Evolutionary conservation across 768 basidiomycete species (phyloP), one percentile per base, ranked within the genome.

Genomic region (Crepidotus variabilis): DNA sequence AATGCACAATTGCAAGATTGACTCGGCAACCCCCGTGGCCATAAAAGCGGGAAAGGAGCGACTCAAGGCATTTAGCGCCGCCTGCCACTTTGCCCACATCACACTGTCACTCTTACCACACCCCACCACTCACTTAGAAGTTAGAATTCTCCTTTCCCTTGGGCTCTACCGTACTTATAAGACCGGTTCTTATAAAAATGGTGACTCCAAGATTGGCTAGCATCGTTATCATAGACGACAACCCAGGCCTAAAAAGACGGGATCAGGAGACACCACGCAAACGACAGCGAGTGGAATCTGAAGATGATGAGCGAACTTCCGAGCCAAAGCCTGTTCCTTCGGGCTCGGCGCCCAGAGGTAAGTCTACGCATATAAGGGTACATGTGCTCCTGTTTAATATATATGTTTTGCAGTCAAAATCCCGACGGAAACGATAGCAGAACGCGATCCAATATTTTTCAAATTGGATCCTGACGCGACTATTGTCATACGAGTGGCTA

Each of bases 401-500:
- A 43, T 20, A 20, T 43, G 5, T 14, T 11, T 4, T 43, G 39
- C 11, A 43, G 39, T 11, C 39, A 20, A 3, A 54, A 81, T 73
- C 60, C 67, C 69, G 50, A 68, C 68, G 0, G 69, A 28, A 28
- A 23, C 21, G 20, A 8, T 8, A n/a, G 47, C 24, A 13, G 14
- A 49, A 14, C 20, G 13, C 21, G 47, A 49, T 21, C 20, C 20
- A 5, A 20, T 5, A 14, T 53, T 39, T 22, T 16, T 22, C 16
- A 23, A 20, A 9, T 6, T 18, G 3, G 51, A 70, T 32, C 53
- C 51, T 1, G 69, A 69, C 55, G 78, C 76, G 20, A 71, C 71
- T 48, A 76, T 74, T 39, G 69, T 78, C 28, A 60, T 84, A 0
- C 71, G 75, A 32, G 75, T 82, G 13, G 71, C 70, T 57, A 73